Percentiles rank a stretch among this genome's conserved stretches.
Conservation (phyloP, 805 yeast genomes). For the Yarrowia sp. region DNA sequence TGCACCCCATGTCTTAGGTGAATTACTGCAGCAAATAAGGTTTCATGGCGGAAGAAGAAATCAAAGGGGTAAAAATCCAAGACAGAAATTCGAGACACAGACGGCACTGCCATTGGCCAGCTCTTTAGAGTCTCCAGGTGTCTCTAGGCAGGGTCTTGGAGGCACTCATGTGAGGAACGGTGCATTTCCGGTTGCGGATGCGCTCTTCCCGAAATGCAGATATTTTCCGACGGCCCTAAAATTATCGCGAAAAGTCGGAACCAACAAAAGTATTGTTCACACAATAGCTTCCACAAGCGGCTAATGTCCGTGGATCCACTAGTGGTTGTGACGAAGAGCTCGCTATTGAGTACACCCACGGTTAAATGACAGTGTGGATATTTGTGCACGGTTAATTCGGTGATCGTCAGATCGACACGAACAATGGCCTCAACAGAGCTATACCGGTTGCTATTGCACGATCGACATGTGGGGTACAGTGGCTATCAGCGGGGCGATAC, state of each 20-base stretch:
- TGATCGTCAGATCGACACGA: neutral
- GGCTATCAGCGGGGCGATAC: neutral
- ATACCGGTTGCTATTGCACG: neutral
- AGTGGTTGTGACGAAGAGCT: neutral
- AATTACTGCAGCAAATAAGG: neutral
- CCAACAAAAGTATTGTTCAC: neutral
- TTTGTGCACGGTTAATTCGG: no score
- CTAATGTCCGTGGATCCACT: neutral
- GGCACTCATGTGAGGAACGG: neutral
- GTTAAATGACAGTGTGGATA: no score
- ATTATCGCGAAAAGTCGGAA: no score
- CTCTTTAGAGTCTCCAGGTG: neutral
- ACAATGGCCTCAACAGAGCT: neutral
- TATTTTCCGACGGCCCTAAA: no score
- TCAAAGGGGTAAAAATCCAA: neutral
- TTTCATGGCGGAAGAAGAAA: constrained; percentile 1
- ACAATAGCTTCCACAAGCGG: neutral
- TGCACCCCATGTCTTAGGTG: constrained; percentile 2
- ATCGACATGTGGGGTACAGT: constrained; percentile 3
- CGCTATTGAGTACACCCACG: no score
- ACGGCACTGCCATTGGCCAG: neutral
- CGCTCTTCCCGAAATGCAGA: neutral
- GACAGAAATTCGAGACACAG: no score
- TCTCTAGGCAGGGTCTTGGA: neutral
- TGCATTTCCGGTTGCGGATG: constrained; percentile 2